Base-by-base conservation (phyloP, 2,329 filamentous ascomycete genomes). In the Fusarium circinatum region DNA sequence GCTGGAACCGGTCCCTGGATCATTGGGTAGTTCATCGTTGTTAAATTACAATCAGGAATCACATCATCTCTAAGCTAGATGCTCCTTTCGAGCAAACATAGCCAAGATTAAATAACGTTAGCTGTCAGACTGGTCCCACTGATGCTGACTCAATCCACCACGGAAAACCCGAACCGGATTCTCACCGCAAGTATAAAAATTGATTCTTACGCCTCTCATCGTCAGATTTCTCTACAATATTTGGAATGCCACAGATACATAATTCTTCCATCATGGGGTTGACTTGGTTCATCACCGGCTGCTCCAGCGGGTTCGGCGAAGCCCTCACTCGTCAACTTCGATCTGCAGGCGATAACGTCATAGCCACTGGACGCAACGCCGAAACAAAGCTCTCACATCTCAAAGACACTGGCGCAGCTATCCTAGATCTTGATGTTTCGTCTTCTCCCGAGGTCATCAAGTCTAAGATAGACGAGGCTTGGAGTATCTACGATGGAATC, bases 211-310 rank as follows among this genome's bases (percentile, higher is more conserved):
- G 8, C 6, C 15, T 34, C 17, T 11, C 18, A 15, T 6, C 4
- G 4, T 6, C 7, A 10, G 3, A 11, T 2, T 14, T 1, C 11
- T 15, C 48, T 14, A 5, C 2, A 0, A 10, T 24, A 13, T 0
- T 38, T 15, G 22, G 2, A 4, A 17, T 15, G 6, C 10, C n/a
- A 11, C 12, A 6, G 3, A 20, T 11, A n/a, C 2, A 9, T 5
- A n/a, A 2, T 22, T 20, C 2, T 3, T 8, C 3, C 0, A 42
- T 39, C 14, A 75, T 75, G 70, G 17, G 18, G 30, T n/a, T 59
- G 3, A 82, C 80, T 3, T 84, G 81, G 82, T 45, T 86, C 22
- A 82, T 86, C 44, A 86, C 84, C 3, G 84, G 84, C 51, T 84
- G 82, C 72, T 84, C 83, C 14, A 85, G 81, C 55, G 84, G 84